Base-by-base conservation (phyloP, 306 rosid species). In the Glycyrrhiza uralensis region DNA sequence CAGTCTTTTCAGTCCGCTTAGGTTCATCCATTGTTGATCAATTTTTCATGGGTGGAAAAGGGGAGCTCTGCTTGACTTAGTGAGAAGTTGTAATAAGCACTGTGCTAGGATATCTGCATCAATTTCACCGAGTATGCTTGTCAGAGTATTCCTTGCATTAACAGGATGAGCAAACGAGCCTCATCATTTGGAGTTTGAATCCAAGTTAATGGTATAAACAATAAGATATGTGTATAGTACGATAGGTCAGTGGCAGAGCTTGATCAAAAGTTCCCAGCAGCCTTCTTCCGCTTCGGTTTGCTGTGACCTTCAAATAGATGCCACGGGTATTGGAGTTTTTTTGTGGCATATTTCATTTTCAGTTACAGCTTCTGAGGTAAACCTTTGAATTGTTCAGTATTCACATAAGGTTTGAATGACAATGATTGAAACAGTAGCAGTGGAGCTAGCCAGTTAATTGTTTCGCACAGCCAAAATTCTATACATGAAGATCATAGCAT, bases 261-360 rank as follows among this genome's bases (percentile, higher is more conserved):
- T 39, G 35, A 35, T 7, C 35, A 51, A 23, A 35, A 35, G 65
- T 36, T 69, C 28, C 13, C 42, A 55, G 22, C n/a, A 10, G 13
- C 56, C n/a, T 41, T 15, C 3, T 74, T 61, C 50, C 6, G 59
- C 55, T 28, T 42, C 46, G 26, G 49, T 51, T 51, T 35, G 38
- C 35, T 23, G 49, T 29, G 30, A 32, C 51, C 41, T 73, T 73
- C 50, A 61, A 61, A 33, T 61, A 22, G 56, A 44, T 17, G 12
- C 47, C 24, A 29, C 59, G 19, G 30, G 22, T 46, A 73, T 19
- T 17, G 56, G 38, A 14, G 15, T 26, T 41, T 64, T 44, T 7
- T 41, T 46, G 50, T 49, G 39, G 50, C 18, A 59, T 61, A 17
- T 73, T 60, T 58, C 44, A 74, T 74, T 32, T 35, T 54, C 12